Percentiles rank a stretch among this genome's conserved stretches.
These are phyloP conservation scores for Lachnum nothofagi DNA, from an alignment of 2,329 filamentous ascomycete species.

Conservation along the genomic window DNA sequence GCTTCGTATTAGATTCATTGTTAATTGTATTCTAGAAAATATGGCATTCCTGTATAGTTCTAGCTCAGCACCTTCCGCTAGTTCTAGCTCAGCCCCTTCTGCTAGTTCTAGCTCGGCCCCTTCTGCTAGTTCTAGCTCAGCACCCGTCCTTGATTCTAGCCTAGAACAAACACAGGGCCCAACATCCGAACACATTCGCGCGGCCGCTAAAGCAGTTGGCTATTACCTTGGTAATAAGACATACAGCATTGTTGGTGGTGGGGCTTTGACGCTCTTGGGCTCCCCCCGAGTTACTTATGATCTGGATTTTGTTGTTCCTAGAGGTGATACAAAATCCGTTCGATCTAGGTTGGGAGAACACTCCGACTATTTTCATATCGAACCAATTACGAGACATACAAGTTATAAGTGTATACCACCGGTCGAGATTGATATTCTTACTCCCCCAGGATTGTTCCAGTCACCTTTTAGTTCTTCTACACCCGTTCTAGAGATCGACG, in stretches of 20 bases:
- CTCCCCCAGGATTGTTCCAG: constrained; percentile 8
- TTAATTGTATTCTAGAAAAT: too few relatives aligned
- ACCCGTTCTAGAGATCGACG: neutral
- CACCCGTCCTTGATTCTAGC: too few relatives aligned
- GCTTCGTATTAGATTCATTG: too few relatives aligned
- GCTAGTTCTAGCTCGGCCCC: too few relatives aligned
- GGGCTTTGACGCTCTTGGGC: constrained; percentile 3
- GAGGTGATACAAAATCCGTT: constrained; percentile 2
- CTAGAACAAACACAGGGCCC: neutral
- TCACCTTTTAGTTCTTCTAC: constrained; percentile 2
- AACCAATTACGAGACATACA: constrained; percentile 4
- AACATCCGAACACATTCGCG: neutral
- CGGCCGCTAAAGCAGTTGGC: neutral
- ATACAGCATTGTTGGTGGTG: constrained; percentile 8
- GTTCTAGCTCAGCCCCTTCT: too few relatives aligned
- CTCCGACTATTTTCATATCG: constrained; percentile 1
- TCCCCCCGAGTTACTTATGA: constrained; percentile 5
- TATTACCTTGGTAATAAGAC: neutral
- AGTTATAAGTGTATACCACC: constrained; percentile 2
- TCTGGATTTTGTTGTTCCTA: constrained; percentile 9
- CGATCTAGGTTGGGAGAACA: neutral
- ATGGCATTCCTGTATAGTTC: too few relatives aligned
- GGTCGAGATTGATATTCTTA: constrained; percentile 11
- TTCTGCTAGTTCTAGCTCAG: too few relatives aligned
- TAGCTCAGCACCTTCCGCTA: too few relatives aligned